A percentile compares a stretch with the other conserved stretches of the same genome.
Evolutionary conservation across 1,284 basidiomycete species (phyloP).

Genomic region (Cryptococcus deneoformans): DNA sequence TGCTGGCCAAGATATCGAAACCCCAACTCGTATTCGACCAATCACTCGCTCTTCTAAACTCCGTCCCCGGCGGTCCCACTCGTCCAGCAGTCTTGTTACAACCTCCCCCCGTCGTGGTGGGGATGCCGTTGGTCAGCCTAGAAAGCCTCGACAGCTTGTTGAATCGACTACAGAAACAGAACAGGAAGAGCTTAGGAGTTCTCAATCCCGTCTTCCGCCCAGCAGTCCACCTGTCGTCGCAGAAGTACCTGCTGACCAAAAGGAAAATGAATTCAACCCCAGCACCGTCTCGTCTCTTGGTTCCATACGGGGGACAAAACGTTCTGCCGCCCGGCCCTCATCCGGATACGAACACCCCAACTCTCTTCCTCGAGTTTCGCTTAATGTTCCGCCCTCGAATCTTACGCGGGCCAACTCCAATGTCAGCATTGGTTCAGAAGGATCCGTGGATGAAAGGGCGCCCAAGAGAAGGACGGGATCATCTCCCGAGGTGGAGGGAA

Average conservation of each 20-base stretch:
- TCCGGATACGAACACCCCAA: neutral
- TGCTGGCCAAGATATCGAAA: neutral
- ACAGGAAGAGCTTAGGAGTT: neutral
- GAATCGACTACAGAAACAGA: neutral
- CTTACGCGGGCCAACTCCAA: constrained; percentile 8
- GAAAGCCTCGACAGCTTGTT: constrained; percentile 22
- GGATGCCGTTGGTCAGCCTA: constrained; percentile 41
- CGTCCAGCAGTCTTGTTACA: neutral
- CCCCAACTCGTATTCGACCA: neutral
- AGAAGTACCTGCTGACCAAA: neutral
- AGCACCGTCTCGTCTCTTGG: neutral
- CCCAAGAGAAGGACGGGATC: constrained; percentile 8
- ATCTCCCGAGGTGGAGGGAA: neutral
- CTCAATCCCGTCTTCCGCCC: neutral
- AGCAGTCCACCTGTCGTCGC: neutral
- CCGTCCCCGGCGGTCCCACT: neutral
- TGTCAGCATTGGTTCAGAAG: constrained; percentile 14
- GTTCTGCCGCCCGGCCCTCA: constrained; percentile 8
- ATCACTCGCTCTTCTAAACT: neutral
- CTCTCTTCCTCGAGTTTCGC: constrained; percentile 5
- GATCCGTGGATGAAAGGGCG: constrained; percentile 10
- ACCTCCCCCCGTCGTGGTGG: constrained; percentile 15
- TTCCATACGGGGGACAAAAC: constrained; percentile 18
- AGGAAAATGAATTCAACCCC: neutral
- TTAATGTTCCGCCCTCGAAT: neutral